Percentiles rank a stretch among this genome's conserved stretches.
These are phyloP conservation scores for Aspergillus sp. DNA, from an alignment of 2,329 filamentous ascomycete species.

Conservation along the genomic window DNA sequence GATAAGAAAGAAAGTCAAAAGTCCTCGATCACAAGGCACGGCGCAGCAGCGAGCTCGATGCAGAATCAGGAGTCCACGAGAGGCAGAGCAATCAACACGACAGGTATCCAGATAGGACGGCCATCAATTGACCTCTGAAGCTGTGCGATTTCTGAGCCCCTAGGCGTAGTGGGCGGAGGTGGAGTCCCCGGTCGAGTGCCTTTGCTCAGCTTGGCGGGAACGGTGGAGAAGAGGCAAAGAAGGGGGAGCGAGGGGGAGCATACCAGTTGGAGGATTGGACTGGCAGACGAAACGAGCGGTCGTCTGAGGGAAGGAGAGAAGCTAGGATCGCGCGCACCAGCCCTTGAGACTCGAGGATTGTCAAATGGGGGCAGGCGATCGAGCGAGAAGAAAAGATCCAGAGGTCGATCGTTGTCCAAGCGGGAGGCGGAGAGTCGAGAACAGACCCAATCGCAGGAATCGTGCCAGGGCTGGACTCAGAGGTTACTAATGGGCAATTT, in stretches of 20 bases:
- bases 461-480: too few relatives aligned
- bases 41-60: not conserved
- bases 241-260: slow-evolving; percentile 16
- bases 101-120: not conserved
- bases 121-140: not conserved
- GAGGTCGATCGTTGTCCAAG: slow-evolving; percentile 8
- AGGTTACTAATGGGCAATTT: too few relatives aligned
- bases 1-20: not conserved
- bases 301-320: not conserved
- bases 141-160: slow-evolving; percentile 20
- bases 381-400: slow-evolving; percentile 11
- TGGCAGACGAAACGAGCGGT: slow-evolving; percentile 3
- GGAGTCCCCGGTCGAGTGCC: slow-evolving; percentile 23
- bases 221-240: slow-evolving; percentile 27
- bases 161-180: slow-evolving; percentile 26
- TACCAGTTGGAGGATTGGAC: slow-evolving; percentile 11
- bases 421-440: not conserved
- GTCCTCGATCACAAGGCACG: not conserved
- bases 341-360: slow-evolving; percentile 5
- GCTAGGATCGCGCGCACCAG: slow-evolving; percentile 1
- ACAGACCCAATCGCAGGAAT: too few relatives aligned
- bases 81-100: not conserved
- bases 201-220: slow-evolving; percentile 28
- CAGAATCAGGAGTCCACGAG: not conserved
- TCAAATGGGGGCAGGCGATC: not conserved